Percentiles rank a stretch among this genome's conserved stretches.
Conservation (phyloP, 1,284 basidiomycete genomes). For the Taiwanofungus camphoratus region DNA sequence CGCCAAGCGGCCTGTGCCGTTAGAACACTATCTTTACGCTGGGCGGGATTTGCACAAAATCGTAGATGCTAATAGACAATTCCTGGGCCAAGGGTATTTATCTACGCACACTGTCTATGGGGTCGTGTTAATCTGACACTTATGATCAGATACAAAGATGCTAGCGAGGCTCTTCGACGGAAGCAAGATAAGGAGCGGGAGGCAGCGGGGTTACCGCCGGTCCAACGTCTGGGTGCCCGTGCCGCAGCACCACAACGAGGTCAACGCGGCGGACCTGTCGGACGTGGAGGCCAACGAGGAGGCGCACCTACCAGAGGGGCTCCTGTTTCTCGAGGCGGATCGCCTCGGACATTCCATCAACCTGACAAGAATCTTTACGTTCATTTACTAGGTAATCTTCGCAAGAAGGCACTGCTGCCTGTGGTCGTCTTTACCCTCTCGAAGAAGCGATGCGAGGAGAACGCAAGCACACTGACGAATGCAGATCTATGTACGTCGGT, state of each 20-base stretch:
- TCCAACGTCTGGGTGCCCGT: slow-evolving; percentile 75
- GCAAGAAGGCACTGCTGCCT: slow-evolving; percentile 84
- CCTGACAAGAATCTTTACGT: slow-evolving; percentile 92
- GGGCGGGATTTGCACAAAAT: slow-evolving; percentile 91
- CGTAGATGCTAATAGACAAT: slow-evolving; percentile 80
- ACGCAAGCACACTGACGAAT: slow-evolving; percentile 86
- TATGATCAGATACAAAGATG: slow-evolving; percentile 73
- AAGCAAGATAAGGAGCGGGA: slow-evolving; percentile 99
- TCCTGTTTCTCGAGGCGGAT: slow-evolving; percentile 43
- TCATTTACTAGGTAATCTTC: slow-evolving; percentile 83
- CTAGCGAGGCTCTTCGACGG: slow-evolving; percentile 80
- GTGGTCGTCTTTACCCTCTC: slow-evolving; percentile 98
- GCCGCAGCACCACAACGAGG: slow-evolving; percentile 63
- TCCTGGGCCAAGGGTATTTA: slow-evolving; percentile 65
- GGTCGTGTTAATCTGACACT: neutral
- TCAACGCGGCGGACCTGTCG: slow-evolving; percentile 44
- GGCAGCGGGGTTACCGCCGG: slow-evolving; percentile 82
- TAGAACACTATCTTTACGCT: slow-evolving; percentile 97
- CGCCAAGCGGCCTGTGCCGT: slow-evolving; percentile 90
- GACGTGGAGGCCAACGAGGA: slow-evolving; percentile 42
- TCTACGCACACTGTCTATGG: slow-evolving; percentile 1
- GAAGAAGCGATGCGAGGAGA: slow-evolving; percentile 96
- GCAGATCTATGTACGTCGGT: slow-evolving; percentile 81
- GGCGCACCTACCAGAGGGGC: slow-evolving; percentile 43
- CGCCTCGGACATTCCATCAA: slow-evolving; percentile 60